Evolutionary conservation across 2,329 filamentous ascomycete genomes (phyloP).

Genomic region (Cercospora nicotianae): DNA sequence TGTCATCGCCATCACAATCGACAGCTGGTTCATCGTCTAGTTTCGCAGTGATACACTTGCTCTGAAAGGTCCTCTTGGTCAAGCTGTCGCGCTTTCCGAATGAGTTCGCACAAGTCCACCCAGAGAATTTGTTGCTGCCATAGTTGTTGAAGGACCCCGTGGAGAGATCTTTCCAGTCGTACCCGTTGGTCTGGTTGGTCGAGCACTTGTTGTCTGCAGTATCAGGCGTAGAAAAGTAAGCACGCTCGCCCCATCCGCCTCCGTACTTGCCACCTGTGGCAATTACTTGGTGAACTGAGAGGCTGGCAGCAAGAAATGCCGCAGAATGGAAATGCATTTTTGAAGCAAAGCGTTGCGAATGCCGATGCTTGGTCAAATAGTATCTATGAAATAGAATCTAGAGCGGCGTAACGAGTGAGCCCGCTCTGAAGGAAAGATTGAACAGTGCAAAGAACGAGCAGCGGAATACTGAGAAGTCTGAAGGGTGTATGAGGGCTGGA

Average conservation of each 20-base stretch:
- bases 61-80: slow-evolving; percentile 47
- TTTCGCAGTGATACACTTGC: slow-evolving; percentile 46
- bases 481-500: slow-evolving; percentile 33
- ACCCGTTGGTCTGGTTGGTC: slow-evolving; percentile 67
- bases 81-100: slow-evolving; percentile 60
- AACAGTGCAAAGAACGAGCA: slow-evolving; percentile 2
- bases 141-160: slow-evolving; percentile 65
- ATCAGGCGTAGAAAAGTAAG: slow-evolving; percentile 64
- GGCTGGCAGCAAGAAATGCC: slow-evolving; percentile 19
- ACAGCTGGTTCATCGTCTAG: slow-evolving; percentile 47
- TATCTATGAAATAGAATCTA: slow-evolving; percentile 15
- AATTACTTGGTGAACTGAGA: slow-evolving; percentile 50
- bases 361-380: slow-evolving; percentile 4
- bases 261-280: slow-evolving; percentile 38
- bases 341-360: slow-evolving; percentile 12
- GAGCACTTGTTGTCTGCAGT: slow-evolving; percentile 79
- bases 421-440: slow-evolving; percentile 37
- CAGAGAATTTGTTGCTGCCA: slow-evolving; percentile 70
- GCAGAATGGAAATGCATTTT: slow-evolving; percentile 25
- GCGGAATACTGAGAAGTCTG: slow-evolving; percentile 3
- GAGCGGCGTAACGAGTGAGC: slow-evolving; percentile 50
- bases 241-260: slow-evolving; percentile 52
- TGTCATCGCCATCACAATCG: slow-evolving; percentile 51
- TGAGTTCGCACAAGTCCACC: slow-evolving; percentile 67
- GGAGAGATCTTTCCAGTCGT: slow-evolving; percentile 67